Conservation (phyloP, 2,329 filamentous ascomycete genomes). For the Colletotrichum brevisporum region DNA sequence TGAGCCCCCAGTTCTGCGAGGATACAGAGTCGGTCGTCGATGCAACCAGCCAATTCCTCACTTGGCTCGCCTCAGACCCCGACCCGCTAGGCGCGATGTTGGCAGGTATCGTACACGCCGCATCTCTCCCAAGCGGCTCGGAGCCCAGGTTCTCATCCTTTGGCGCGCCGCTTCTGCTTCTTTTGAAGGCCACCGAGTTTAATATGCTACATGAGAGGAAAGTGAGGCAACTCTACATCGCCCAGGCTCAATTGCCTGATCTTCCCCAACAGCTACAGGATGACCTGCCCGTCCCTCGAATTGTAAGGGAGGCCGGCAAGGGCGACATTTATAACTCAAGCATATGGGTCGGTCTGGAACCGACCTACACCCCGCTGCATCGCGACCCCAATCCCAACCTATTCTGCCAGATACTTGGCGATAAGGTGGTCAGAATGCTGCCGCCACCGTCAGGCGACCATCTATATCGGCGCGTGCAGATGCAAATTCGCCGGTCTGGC, state of each 20-base stretch:
- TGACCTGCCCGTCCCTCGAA: slow-evolving; percentile 77
- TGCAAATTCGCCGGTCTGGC: slow-evolving; percentile 52
- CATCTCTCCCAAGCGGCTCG: slow-evolving; percentile 43
- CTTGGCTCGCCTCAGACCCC: slow-evolving; percentile 35
- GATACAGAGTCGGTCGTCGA: slow-evolving; percentile 17
- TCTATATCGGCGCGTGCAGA: slow-evolving; percentile 72
- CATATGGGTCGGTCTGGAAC: slow-evolving; percentile 89
- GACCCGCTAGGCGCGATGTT: slow-evolving; percentile 49
- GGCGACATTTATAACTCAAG: slow-evolving; percentile 91
- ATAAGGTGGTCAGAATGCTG: slow-evolving; percentile 81
- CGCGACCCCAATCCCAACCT: slow-evolving; percentile 95
- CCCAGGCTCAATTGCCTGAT: slow-evolving; percentile 80
- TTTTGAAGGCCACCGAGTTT: slow-evolving; percentile 70
- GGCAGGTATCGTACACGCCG: slow-evolving; percentile 48
- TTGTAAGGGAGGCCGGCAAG: slow-evolving; percentile 75
- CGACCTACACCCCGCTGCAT: slow-evolving; percentile 92
- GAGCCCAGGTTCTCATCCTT: slow-evolving; percentile 67
- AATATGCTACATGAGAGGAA: slow-evolving; percentile 51
- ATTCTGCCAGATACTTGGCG: slow-evolving; percentile 84
- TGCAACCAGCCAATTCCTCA: slow-evolving; percentile 31
- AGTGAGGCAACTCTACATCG: slow-evolving; percentile 78
- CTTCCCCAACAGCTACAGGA: slow-evolving; percentile 74
- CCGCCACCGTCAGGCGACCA: slow-evolving; percentile 72
- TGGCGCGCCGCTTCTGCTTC: slow-evolving; percentile 73
- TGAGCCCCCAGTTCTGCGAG: slow-evolving; percentile 43